Evolutionary conservation across 768 basidiomycete species (phyloP).

Genomic region (Erythrobasidium yunnanense): DNA sequence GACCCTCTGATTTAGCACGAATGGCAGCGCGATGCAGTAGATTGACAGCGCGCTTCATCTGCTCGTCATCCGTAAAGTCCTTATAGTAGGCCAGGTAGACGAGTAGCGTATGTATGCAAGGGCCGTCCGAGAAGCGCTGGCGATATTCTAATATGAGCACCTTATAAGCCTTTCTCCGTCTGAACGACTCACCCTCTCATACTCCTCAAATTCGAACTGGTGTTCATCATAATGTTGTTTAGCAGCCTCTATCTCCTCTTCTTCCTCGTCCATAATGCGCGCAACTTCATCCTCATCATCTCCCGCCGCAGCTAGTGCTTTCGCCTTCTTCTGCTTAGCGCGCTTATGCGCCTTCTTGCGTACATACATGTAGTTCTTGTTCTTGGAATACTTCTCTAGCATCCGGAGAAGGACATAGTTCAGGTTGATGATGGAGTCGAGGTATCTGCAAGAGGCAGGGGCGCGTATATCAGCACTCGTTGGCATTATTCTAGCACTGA

Average conservation of each 20-base stretch:
- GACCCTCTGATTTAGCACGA: slow-evolving; percentile 77
- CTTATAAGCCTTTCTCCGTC: not conserved
- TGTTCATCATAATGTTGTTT: slow-evolving; percentile 59
- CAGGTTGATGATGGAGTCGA: slow-evolving; percentile 74
- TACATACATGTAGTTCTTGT: slow-evolving; percentile 62
- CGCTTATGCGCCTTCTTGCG: slow-evolving; percentile 52
- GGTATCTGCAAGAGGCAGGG: slow-evolving; percentile 55
- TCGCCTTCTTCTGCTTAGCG: slow-evolving; percentile 45
- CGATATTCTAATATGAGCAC: not conserved
- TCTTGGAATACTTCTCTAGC: slow-evolving; percentile 78
- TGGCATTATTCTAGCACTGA: no score
- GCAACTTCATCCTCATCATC: not conserved
- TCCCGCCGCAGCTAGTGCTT: no score
- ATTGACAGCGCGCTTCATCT: slow-evolving; percentile 79
- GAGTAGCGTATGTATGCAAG: slow-evolving; percentile 72
- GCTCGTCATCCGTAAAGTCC: slow-evolving; percentile 63
- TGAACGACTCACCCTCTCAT: slow-evolving; percentile 59
- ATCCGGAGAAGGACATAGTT: slow-evolving; percentile 74
- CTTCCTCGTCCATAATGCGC: slow-evolving; percentile 54
- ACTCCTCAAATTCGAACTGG: slow-evolving; percentile 80
- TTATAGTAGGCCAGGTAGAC: slow-evolving; percentile 71
- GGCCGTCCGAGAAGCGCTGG: slow-evolving; percentile 80
- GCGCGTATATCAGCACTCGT: no score
- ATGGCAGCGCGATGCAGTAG: slow-evolving; percentile 85
- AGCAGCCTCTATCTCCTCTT: slow-evolving; percentile 49